Conservation (phyloP, 768 basidiomycete species). For the Neoboletus magnificus region DNA sequence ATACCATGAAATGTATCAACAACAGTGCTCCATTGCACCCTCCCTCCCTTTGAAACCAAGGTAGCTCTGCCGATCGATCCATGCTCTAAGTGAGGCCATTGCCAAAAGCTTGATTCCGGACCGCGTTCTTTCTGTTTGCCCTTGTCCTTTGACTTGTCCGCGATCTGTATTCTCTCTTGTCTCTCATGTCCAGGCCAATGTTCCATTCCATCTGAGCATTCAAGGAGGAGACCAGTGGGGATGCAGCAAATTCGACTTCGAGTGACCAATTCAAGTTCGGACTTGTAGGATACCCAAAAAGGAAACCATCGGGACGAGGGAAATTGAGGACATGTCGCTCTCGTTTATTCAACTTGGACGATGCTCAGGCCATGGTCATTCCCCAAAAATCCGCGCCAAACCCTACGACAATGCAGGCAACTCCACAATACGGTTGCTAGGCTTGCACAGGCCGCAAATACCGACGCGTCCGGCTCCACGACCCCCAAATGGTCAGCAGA, state of each 20-base stretch:
- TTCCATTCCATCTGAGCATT: conserved; percentile 66
- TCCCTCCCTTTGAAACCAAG: conserved; percentile 43
- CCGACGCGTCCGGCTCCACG: conserved; percentile 19
- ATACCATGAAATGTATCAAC: conserved; percentile 29
- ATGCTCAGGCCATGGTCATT: conserved; percentile 57
- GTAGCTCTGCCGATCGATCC: conserved; percentile 57
- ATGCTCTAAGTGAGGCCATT: conserved; percentile 54
- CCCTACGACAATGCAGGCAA: conserved; percentile 34
- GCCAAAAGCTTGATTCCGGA: conserved; percentile 27
- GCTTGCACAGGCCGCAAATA: conserved; percentile 26
- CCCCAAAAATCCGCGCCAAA: conserved; percentile 36
- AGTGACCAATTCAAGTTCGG: neutral
- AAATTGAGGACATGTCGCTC: neutral
- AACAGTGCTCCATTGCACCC: conserved; percentile 52
- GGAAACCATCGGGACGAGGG: conserved; percentile 6
- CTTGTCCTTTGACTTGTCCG: conserved; percentile 21
- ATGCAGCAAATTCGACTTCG: conserved; percentile 26
- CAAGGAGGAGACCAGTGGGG: neutral
- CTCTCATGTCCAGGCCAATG: conserved; percentile 61
- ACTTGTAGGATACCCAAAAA: conserved; percentile 11
- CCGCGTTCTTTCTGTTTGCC: conserved; percentile 29
- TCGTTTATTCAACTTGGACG: conserved; percentile 10
- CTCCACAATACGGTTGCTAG: conserved; percentile 43
- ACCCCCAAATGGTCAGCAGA: conserved; percentile 74
- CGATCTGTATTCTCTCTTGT: conserved; percentile 20